Evolutionary conservation across 2,329 filamentous ascomycete genomes (phyloP).

Genomic region (Penicillium expansum): DNA sequence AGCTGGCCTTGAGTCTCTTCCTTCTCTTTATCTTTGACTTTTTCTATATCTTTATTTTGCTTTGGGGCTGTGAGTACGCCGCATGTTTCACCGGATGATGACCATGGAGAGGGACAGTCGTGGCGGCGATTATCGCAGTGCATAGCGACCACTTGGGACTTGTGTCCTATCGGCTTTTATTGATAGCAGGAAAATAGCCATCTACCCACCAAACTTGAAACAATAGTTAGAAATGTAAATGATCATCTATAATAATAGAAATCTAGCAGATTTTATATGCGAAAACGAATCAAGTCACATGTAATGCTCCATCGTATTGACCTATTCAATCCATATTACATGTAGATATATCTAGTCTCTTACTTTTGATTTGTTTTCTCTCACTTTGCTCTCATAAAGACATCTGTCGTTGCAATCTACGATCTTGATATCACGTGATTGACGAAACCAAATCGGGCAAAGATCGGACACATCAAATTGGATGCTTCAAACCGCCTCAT

Average conservation of each 20-base stretch:
- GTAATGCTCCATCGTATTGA: background rate
- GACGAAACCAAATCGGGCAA: background rate
- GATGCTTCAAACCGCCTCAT: slow-evolving; percentile 7
- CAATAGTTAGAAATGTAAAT: background rate
- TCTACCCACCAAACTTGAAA: background rate
- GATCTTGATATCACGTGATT: background rate
- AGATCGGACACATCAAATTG: slow-evolving; percentile 7
- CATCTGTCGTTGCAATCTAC: background rate
- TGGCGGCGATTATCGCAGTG: background rate
- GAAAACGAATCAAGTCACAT: too few relatives aligned
- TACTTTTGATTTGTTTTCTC: background rate
- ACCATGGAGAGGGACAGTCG: slow-evolving; percentile 2
- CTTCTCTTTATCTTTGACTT: slow-evolving; percentile 18
- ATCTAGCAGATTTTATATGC: background rate
- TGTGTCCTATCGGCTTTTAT: slow-evolving; percentile 11
- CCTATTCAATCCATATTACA: background rate
- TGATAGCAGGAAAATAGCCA: slow-evolving; percentile 1
- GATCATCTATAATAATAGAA: background rate
- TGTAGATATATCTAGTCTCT: background rate
- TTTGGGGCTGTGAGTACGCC: slow-evolving; percentile 10
- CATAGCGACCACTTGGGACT: slow-evolving; percentile 1
- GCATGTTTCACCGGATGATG: slow-evolving; percentile 9
- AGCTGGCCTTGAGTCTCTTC: slow-evolving; percentile 37
- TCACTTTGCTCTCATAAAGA: background rate
- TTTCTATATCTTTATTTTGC: slow-evolving; percentile 17